Conservation (phyloP, 805 yeast species). For the Ogataea paraovalis region DNA sequence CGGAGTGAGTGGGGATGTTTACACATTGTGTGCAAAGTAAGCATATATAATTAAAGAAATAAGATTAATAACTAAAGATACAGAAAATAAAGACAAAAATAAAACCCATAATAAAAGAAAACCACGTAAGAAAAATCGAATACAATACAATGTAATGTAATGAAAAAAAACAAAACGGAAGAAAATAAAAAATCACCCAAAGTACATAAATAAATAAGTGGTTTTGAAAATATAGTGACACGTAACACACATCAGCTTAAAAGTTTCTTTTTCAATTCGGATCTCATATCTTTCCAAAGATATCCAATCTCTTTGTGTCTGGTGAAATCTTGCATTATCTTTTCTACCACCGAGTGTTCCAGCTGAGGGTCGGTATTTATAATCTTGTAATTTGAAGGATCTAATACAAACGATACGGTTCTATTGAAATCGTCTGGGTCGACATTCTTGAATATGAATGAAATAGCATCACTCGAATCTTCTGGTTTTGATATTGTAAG, state of each 20-base stretch:
- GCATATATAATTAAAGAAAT: too few relatives aligned
- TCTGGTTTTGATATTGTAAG: constrained; percentile 37
- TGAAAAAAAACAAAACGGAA: too few relatives aligned
- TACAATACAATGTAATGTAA: too few relatives aligned
- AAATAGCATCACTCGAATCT: constrained; percentile 18
- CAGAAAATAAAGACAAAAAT: too few relatives aligned
- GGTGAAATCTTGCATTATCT: constrained; percentile 20
- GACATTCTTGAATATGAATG: constrained; percentile 42
- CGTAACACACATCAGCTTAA: constrained; percentile 1
- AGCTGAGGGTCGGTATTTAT: constrained; percentile 35
- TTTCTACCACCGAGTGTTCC: constrained; percentile 13
- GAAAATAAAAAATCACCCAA: too few relatives aligned
- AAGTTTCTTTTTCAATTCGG: constrained; percentile 15
- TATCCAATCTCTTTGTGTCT: constrained; percentile 30
- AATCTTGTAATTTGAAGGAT: constrained; percentile 35
- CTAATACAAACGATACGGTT: constrained; percentile 41
- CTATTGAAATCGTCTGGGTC: constrained; percentile 42
- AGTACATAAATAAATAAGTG: too few relatives aligned
- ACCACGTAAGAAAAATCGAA: too few relatives aligned
- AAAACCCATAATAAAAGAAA: too few relatives aligned
- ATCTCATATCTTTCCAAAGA: constrained; percentile 33
- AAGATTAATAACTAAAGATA: too few relatives aligned
- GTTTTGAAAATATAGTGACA: too few relatives aligned
- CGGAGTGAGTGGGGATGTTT: too few relatives aligned
- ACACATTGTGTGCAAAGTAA: too few relatives aligned